Percentiles rank a stretch among this genome's conserved stretches.
Evolutionary conservation across 2,329 filamentous ascomycete species (phyloP).

Genomic region (Colletotrichum magnum): DNA sequence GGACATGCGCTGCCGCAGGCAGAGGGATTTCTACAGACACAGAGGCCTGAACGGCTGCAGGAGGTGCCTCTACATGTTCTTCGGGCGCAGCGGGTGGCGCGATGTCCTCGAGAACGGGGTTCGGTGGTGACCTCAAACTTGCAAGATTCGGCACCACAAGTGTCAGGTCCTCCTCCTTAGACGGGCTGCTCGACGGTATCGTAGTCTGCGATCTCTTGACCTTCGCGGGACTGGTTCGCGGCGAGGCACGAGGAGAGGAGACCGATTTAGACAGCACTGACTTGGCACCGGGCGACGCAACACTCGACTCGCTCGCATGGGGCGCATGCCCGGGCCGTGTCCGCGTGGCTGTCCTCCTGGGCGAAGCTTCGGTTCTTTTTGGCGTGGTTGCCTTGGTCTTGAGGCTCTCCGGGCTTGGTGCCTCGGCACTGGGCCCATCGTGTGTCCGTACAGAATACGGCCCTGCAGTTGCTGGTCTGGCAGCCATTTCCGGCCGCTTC

Average conservation of each 20-base stretch:
- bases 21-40: slow-evolving; percentile 29
- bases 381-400: slow-evolving; percentile 65
- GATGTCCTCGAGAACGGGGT: slow-evolving; percentile 48
- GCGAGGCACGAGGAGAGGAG: slow-evolving; percentile 51
- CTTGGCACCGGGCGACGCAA: slow-evolving; percentile 59
- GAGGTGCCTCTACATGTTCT: slow-evolving; percentile 1
- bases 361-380: slow-evolving; percentile 65
- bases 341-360: slow-evolving; percentile 64
- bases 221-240: slow-evolving; percentile 58
- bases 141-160: slow-evolving; percentile 65
- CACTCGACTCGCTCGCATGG: slow-evolving; percentile 65
- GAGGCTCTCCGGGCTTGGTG: slow-evolving; percentile 62
- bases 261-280: slow-evolving; percentile 33
- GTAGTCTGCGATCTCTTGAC: slow-evolving; percentile 50
- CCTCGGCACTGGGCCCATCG: slow-evolving; percentile 56
- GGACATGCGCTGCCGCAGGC: slow-evolving; percentile 2
- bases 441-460: slow-evolving; percentile 75
- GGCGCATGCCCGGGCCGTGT: slow-evolving; percentile 62
- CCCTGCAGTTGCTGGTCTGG: slow-evolving; percentile 74
- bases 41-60: slow-evolving; percentile 27
- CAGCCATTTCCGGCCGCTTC: slow-evolving; percentile 69
- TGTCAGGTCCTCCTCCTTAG: slow-evolving; percentile 66
- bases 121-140: slow-evolving; percentile 47
- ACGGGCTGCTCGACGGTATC: slow-evolving; percentile 59
- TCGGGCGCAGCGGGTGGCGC: slow-evolving; percentile 33